Evolutionary conservation across 352 stramenopile genomes (phyloP).

Genomic region (Phytophthora uliginosa): DNA sequence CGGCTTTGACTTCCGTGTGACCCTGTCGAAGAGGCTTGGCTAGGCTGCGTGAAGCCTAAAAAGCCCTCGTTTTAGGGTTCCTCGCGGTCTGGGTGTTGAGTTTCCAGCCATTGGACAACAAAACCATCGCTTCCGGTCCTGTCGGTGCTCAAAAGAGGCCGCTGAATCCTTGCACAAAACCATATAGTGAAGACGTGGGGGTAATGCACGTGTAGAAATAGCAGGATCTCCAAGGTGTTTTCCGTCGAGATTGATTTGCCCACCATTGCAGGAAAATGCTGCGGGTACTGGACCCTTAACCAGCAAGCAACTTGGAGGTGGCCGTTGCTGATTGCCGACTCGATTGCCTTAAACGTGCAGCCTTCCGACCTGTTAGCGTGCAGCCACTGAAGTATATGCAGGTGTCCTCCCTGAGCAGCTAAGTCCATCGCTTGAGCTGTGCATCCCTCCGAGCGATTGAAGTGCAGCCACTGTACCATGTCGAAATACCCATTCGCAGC

Average conservation of each 20-base stretch:
- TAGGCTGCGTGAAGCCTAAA: slow-evolving; percentile 12
- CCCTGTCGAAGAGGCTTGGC: slow-evolving; percentile 14
- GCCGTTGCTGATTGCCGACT: not conserved
- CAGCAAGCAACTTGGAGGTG: not conserved
- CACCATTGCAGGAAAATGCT: not conserved
- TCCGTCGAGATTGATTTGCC: not conserved
- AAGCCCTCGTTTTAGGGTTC: too few species aligned
- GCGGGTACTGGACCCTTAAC: not conserved
- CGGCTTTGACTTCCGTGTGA: slow-evolving; percentile 9
- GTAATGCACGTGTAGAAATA: not conserved
- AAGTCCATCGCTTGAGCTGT: not conserved
- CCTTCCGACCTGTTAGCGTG: not conserved
- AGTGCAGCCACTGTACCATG: not conserved
- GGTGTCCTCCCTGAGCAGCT: not conserved
- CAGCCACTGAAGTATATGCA: not conserved
- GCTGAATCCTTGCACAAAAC: not conserved
- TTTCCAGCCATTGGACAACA: not conserved
- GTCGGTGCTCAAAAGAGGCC: not conserved
- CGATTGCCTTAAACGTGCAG: not conserved
- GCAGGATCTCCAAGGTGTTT: not conserved
- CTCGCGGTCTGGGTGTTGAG: not conserved
- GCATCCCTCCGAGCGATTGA: not conserved
- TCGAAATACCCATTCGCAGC: not conserved
- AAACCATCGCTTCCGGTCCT: not conserved
- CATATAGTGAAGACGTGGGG: not conserved